Evolutionary conservation across 2,329 filamentous ascomycete genomes (phyloP).

Genomic region (Cladophialophora psammophila): DNA sequence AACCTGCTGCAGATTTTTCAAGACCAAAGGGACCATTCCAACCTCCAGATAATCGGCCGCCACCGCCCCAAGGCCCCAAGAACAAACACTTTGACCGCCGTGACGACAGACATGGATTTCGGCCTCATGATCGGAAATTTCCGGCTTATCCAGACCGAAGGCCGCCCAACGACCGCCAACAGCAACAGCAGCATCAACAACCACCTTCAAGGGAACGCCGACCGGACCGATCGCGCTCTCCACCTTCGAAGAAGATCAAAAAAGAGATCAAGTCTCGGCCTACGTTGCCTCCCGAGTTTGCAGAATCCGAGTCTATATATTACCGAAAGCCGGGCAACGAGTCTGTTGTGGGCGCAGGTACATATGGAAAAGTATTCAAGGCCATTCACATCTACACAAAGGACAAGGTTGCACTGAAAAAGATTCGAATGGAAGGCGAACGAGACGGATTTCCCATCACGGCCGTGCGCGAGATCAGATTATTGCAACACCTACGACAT

Average conservation of each 20-base stretch:
- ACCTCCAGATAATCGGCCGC: slow-evolving; percentile 45
- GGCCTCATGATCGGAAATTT: slow-evolving; percentile 46
- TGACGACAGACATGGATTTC: slow-evolving; percentile 49
- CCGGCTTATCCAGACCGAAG: slow-evolving; percentile 47
- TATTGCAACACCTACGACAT: slow-evolving; percentile 85
- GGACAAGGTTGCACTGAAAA: slow-evolving; percentile 82
- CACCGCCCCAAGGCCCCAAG: slow-evolving; percentile 50
- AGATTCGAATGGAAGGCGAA: slow-evolving; percentile 93
- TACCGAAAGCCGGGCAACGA: slow-evolving; percentile 97
- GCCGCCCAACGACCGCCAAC: slow-evolving; percentile 46
- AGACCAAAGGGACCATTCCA: slow-evolving; percentile 52
- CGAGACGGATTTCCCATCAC: slow-evolving; percentile 90
- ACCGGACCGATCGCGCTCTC: slow-evolving; percentile 56
- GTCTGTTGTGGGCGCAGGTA: slow-evolving; percentile 93
- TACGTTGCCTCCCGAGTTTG: slow-evolving; percentile 73
- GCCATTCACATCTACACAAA: slow-evolving; percentile 92
- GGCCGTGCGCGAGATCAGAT: slow-evolving; percentile 87
- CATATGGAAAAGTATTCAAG: slow-evolving; percentile 95
- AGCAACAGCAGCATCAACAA: slow-evolving; percentile 26
- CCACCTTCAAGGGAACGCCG: slow-evolving; percentile 52
- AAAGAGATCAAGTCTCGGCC: slow-evolving; percentile 76
- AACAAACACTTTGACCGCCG: slow-evolving; percentile 53
- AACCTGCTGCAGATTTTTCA: slow-evolving; percentile 59
- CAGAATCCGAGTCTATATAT: slow-evolving; percentile 85
- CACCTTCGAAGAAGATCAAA: slow-evolving; percentile 70